phyloP scores from a whole-genome alignment of 495 filamentous ascomycete genomes.

The Penicillium lividum region DNA sequence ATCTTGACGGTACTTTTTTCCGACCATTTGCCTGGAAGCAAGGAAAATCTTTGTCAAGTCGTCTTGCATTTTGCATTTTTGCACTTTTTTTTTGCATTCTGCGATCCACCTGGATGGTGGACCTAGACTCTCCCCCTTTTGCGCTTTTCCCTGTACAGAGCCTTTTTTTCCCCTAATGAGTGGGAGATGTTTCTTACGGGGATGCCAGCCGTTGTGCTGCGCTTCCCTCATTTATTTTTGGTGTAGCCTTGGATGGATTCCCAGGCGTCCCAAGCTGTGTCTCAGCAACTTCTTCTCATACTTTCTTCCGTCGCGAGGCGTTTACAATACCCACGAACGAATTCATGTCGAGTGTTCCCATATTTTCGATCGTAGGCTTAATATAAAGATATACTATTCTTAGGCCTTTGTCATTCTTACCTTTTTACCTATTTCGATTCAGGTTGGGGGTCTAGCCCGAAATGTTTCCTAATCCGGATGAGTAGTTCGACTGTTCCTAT shows the following conservation, averaged over 20 bases:
- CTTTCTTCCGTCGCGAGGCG: slow-evolving; percentile 22
- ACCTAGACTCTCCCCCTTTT: slow-evolving; percentile 7
- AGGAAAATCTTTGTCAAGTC: background rate
- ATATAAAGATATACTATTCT: background rate
- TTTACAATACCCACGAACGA: slow-evolving; percentile 35
- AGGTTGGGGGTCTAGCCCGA: background rate
- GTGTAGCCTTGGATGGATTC: slow-evolving; percentile 26
- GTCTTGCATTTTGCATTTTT: slow-evolving; percentile 3
- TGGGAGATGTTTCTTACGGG: slow-evolving; percentile 1
- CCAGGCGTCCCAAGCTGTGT: slow-evolving; percentile 49
- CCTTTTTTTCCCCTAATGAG: slow-evolving; percentile 2
- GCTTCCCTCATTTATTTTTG: slow-evolving; percentile 10
- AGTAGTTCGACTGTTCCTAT: background rate
- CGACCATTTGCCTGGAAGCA: slow-evolving; percentile 5
- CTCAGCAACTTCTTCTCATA: slow-evolving; percentile 37
- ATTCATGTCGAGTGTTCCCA: slow-evolving; percentile 9
- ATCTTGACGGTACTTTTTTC: background rate
- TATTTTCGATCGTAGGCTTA: background rate
- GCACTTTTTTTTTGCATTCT: slow-evolving; percentile 9
- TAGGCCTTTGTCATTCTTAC: too few relatives aligned
- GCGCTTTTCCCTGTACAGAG: slow-evolving; percentile 20
- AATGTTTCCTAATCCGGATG: background rate
- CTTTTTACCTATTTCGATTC: background rate
- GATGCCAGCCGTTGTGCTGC: slow-evolving; percentile 8
- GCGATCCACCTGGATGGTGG: slow-evolving; percentile 21